Evolutionary conservation across 352 stramenopile species (phyloP).

Genomic region (Phytophthora constricta): DNA sequence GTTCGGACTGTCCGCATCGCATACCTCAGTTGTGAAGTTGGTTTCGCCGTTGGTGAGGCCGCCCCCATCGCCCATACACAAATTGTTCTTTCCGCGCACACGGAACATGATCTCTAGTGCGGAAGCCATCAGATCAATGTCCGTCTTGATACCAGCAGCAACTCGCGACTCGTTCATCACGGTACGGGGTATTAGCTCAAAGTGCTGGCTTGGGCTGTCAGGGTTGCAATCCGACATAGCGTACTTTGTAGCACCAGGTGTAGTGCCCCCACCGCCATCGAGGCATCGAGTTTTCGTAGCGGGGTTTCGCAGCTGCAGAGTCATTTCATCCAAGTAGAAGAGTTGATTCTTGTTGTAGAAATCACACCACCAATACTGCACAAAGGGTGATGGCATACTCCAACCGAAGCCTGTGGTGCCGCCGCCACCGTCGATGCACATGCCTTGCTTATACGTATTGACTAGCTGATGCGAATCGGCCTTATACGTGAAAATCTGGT

Average conservation of each 20-base stretch:
- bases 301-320: too few species aligned
- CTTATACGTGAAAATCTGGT: background rate
- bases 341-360: too few species aligned
- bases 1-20: conserved; percentile 39
- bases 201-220: too few species aligned
- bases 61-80: conserved; percentile 47
- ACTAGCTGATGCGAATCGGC: background rate
- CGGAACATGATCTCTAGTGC: conserved; percentile 34
- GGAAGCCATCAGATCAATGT: conserved; percentile 15
- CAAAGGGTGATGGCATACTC: too few species aligned
- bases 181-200: too few species aligned
- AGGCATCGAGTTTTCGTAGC: too few species aligned
- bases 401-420: too few species aligned
- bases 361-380: too few species aligned
- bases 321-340: too few species aligned
- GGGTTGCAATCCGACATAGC: too few species aligned
- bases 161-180: background rate
- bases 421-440: background rate
- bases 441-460: background rate
- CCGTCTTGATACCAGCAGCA: conserved; percentile 16
- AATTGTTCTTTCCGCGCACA: conserved; percentile 26
- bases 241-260: too few species aligned
- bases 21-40: conserved; percentile 26
- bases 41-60: conserved; percentile 18
- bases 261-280: too few species aligned